Evolutionary conservation across 176 grass and related monocot species (phyloP).

Genomic region (Zea luxurians): DNA sequence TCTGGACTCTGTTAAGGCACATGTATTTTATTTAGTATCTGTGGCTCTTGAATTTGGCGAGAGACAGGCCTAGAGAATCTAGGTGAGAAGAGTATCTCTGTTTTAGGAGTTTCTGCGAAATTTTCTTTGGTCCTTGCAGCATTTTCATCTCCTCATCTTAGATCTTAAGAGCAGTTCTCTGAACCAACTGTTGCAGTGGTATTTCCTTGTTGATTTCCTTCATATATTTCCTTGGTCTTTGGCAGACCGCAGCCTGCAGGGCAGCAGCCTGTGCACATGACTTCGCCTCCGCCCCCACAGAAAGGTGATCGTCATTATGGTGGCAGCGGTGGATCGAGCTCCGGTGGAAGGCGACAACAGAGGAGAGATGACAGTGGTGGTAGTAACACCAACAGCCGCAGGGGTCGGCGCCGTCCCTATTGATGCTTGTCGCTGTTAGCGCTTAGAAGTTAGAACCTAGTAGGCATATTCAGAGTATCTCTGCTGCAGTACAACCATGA

Average conservation of each 20-base stretch:
- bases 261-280: slow-evolving; percentile 16
- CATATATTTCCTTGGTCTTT: neutral
- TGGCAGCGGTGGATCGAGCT: slow-evolving; percentile 19
- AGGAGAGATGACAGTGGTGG: slow-evolving; percentile 28
- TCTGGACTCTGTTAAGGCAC: neutral
- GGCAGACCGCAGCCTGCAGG: slow-evolving; percentile 47
- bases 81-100: neutral
- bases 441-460: neutral
- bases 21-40: neutral
- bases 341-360: slow-evolving; percentile 27
- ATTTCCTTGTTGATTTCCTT: neutral
- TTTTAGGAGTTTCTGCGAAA: neutral
- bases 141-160: neutral
- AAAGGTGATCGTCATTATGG: slow-evolving; percentile 14
- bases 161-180: slow-evolving; percentile 1
- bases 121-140: neutral
- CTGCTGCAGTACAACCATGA: neutral
- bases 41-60: neutral
- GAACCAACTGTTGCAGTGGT: neutral
- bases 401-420: slow-evolving; percentile 45
- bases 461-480: neutral
- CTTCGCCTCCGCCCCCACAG: slow-evolving; percentile 30
- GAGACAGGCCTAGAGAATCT: neutral
- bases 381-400: slow-evolving; percentile 34
- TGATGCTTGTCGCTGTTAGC: slow-evolving; percentile 19